A percentile compares a stretch with the other conserved stretches of the same genome.
These are phyloP conservation scores for Aspergillus campestris DNA, from an alignment of 495 filamentous ascomycete species.

Conservation along the genomic window DNA sequence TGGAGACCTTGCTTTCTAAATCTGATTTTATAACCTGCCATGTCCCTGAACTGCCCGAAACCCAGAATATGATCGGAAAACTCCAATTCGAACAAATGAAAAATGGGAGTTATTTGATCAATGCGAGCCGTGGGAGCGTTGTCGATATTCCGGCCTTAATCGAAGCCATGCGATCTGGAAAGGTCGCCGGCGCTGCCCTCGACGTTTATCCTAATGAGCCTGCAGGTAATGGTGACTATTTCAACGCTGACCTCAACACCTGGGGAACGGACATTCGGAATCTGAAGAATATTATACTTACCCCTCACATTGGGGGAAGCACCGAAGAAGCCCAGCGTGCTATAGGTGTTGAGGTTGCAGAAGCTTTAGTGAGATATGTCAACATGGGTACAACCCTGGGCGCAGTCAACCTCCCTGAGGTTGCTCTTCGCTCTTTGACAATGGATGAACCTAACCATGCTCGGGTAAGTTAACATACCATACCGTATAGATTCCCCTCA, in stretches of 20 bases:
- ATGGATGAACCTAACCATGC: constrained; percentile 81
- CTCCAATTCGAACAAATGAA: constrained; percentile 83
- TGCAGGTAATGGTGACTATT: constrained; percentile 88
- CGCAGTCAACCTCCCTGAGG: constrained; percentile 94
- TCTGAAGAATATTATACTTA: constrained; percentile 88
- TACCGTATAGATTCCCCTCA: too few species aligned
- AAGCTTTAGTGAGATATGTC: constrained; percentile 83
- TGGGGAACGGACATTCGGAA: constrained; percentile 82
- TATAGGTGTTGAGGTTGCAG: constrained; percentile 87
- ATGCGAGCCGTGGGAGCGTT: constrained; percentile 86
- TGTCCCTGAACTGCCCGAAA: constrained; percentile 89
- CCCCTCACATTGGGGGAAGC: constrained; percentile 93
- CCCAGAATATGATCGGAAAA: constrained; percentile 76
- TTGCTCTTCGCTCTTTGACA: constrained; percentile 76
- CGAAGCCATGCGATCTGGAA: constrained; percentile 77
- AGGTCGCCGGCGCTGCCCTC: constrained; percentile 86
- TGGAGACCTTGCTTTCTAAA: constrained; percentile 64
- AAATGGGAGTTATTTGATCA: constrained; percentile 85
- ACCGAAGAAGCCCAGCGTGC: constrained; percentile 97
- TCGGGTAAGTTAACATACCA: constrained; percentile 43
- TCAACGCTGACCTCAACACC: constrained; percentile 71
- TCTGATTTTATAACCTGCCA: constrained; percentile 92
- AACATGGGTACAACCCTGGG: constrained; percentile 83
- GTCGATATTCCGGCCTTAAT: constrained; percentile 92
- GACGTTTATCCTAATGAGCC: constrained; percentile 97